Evolutionary conservation across 768 basidiomycete species (phyloP), one percentile per base, ranked within the genome.

Genomic region (Mycena alexandri): DNA sequence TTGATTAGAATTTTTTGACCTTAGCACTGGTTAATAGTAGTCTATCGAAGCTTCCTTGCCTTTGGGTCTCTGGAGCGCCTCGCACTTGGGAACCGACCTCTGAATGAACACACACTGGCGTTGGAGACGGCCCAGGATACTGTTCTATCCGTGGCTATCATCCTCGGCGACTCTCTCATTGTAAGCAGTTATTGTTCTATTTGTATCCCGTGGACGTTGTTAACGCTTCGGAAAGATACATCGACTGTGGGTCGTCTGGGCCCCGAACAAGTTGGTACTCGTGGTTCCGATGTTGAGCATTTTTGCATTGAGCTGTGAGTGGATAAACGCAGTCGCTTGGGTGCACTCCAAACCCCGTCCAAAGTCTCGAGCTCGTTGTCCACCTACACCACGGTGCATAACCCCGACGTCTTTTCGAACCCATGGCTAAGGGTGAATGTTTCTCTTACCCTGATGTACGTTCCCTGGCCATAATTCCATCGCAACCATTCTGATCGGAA

Each of bases 121-220:
- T 54, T 36, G 53, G 53, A 54, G 53, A 36, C 36, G 53, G 53
- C 53, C 36, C 53, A 54, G 53, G 53, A 54, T 54, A 54, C 34
- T 36, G 53, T 54, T 54, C 36, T 54, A 54, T 54, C 53, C 36
- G 53, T 54, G 34, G 36, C 53, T 54, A 54, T 54, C 41, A 34
- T 54, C 53, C 53, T 54, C 53, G 53, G 36, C n/a, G 53, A 54
- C 53, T 54, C 53, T 54, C 53, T 54, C 53, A 54, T 54, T 54
- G 53, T 54, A 54, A 54, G 53, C 53, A 38, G 36, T 54, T 54
- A 38, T 54, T 54, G 1, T 54, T 54, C 53, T 41, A 36, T 54
- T 41, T 53, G 52, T 21, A 53, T 53, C 52, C 52, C 52, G 34
- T 36, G 34, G 34, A 53, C 52, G 52, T 53, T 53, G 34, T 53